Percentiles rank a stretch among this genome's conserved stretches.
phyloP scores from a whole-genome alignment of 805 yeast genomes.

The Schizosaccharomyces cryophilus region DNA sequence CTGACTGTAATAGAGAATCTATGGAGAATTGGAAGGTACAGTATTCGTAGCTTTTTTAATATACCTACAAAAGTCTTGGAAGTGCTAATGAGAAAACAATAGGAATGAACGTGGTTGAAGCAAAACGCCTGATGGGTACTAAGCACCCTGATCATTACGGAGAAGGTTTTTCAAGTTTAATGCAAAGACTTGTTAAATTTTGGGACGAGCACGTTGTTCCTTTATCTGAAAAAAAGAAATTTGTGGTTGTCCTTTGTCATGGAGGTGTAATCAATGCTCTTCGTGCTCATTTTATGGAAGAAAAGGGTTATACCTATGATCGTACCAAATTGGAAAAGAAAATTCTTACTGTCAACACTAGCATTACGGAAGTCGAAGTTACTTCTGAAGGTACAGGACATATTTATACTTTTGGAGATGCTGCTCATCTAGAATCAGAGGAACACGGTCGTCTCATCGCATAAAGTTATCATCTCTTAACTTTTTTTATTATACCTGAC shows the following conservation, averaged over 20 bases:
- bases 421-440: not conserved
- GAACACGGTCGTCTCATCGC: not conserved
- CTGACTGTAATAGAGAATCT: not conserved
- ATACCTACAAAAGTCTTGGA: not conserved
- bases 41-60: not conserved
- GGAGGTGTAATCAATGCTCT: constrained; percentile 1
- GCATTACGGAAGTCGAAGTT: not conserved
- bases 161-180: not conserved
- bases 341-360: not conserved
- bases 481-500: no score
- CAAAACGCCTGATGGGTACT: not conserved
- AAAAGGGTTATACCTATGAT: not conserved
- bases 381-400: not conserved
- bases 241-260: not conserved
- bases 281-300: not conserved
- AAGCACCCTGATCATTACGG: not conserved
- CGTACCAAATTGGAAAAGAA: not conserved
- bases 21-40: not conserved
- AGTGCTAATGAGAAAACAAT: not conserved
- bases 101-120: not conserved
- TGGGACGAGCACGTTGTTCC: not conserved
- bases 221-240: not conserved
- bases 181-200: not conserved
- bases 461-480: not conserved
- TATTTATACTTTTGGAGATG: not conserved